These are phyloP conservation scores for Xylaria longipes DNA, from an alignment of 495 filamentous ascomycete genomes.

Conservation along the genomic window DNA sequence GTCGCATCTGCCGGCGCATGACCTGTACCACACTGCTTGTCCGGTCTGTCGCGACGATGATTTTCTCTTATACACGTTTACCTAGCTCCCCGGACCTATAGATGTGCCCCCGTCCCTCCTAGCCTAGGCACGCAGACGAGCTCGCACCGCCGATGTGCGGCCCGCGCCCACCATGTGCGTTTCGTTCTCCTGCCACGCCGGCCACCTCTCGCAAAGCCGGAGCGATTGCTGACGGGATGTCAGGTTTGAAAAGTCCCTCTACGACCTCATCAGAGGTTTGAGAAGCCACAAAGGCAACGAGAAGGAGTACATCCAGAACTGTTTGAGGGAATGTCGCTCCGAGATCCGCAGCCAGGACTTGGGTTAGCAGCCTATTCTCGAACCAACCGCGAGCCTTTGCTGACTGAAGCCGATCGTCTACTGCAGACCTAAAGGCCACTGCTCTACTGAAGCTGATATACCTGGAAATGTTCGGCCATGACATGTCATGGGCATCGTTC, in stretches of 20 bases:
- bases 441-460: slow-evolving; percentile 94
- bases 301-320: slow-evolving; percentile 89
- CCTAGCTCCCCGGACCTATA: slow-evolving; percentile 22
- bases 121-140: neutral
- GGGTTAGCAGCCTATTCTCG: slow-evolving; percentile 59
- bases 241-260: slow-evolving; percentile 99
- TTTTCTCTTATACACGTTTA: slow-evolving; percentile 9
- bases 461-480: slow-evolving; percentile 97
- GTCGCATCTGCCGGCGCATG: neutral
- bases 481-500: slow-evolving; percentile 99
- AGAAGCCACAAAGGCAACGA: slow-evolving; percentile 93
- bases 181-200: slow-evolving; percentile 26
- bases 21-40: neutral
- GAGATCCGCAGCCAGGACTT: slow-evolving; percentile 92
- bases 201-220: neutral
- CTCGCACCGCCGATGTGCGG: slow-evolving; percentile 28
- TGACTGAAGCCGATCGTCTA: slow-evolving; percentile 30
- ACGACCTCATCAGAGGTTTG: slow-evolving; percentile 96
- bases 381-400: slow-evolving; percentile 15
- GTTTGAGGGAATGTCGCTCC: slow-evolving; percentile 88
- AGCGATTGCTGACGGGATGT: slow-evolving; percentile 36
- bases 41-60: slow-evolving; percentile 21
- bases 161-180: slow-evolving; percentile 37
- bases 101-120: slow-evolving; percentile 2
- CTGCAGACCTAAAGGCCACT: slow-evolving; percentile 88